Base-by-base conservation (phyloP, 306 rosid genomes). In the Dalbergia oliveri region DNA sequence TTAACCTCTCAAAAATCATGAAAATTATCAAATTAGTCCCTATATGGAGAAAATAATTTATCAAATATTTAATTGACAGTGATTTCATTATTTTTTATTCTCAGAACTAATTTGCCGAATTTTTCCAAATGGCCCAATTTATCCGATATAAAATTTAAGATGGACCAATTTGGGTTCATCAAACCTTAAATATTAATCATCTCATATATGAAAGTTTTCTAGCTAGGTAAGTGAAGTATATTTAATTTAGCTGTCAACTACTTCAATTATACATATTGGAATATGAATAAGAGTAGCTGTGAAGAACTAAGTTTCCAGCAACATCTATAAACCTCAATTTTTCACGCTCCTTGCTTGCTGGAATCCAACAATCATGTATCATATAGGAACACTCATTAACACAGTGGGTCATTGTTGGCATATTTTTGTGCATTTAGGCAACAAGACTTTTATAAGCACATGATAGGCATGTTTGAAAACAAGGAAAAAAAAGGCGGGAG, bases 181-280 rank as follows among this genome's bases (percentile, higher is more conserved):
- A 35, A 35, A 2, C 4, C 39, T 4, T 35, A 3, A 4, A 35
- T 35, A 35, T 35, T 75, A 35, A 59, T 56, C 56, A 75, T 81
- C 10, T 21, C 16, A 23, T 10, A 49, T 56, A 66, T 59, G 57
- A 57, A 41, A 14, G 13, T 6, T 37, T 67, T 47, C 16, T 74
- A 66, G 75, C 34, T 45, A 56, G 64, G n/a, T 66, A 58, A 44
- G 53, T 62, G 37, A 50, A 16, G 13, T 44, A 37, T 19, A 60
- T 43, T 35, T 4, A 35, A 54, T 65, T 43, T 58, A 57, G 57
- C 33, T 81, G 35, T 54, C 53, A 47, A 66, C 37, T 10, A 66
- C 45, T 66, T 57, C 57, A 67, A 35, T 47, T 19, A 69, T 34
- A 34, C 23, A 21, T 21, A 21, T 21, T 21, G 8, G 43, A 6